Evolutionary conservation across 371 early-diverging fungal genomes (phyloP).

Genomic region (Rhizopus stolonifer): DNA sequence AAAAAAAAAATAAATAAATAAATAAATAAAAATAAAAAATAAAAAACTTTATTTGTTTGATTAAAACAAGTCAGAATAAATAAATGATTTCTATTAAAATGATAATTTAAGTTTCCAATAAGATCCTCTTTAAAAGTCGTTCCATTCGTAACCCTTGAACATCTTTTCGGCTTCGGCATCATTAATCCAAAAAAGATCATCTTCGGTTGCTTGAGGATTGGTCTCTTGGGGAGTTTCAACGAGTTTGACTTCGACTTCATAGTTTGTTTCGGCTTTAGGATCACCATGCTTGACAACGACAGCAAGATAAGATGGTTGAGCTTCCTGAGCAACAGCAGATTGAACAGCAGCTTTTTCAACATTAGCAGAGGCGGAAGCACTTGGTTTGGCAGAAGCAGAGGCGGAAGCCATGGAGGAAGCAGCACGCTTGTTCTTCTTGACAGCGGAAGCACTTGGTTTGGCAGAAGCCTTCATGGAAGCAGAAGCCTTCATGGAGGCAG

Average conservation of each 20-base stretch:
- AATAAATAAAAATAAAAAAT: too few relatives aligned
- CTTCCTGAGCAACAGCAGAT: background rate
- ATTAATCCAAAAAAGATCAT: constrained; percentile 5
- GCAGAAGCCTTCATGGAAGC: background rate
- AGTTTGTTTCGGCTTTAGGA: background rate
- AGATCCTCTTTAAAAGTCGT: background rate
- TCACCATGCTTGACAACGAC: background rate
- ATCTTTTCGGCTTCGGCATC: constrained; percentile 9
- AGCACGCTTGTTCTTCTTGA: background rate
- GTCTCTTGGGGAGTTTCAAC: background rate
- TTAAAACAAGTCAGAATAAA: background rate
- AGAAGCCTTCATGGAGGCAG: background rate
- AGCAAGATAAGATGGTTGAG: background rate
- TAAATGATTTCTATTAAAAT: background rate
- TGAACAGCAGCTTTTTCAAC: background rate
- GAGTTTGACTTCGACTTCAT: background rate
- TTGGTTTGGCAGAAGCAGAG: background rate
- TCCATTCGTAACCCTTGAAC: constrained; percentile 19
- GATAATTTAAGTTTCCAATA: background rate
- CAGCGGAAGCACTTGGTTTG: too few relatives aligned
- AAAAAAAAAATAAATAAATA: background rate
- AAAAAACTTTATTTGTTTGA: background rate
- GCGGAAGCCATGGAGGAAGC: constrained; percentile 1
- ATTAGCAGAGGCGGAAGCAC: background rate
- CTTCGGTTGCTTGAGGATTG: background rate